Evolutionary conservation across 768 basidiomycete genomes (phyloP), one percentile per base, ranked within the genome.

Genomic region (Mycena capillaripes): DNA sequence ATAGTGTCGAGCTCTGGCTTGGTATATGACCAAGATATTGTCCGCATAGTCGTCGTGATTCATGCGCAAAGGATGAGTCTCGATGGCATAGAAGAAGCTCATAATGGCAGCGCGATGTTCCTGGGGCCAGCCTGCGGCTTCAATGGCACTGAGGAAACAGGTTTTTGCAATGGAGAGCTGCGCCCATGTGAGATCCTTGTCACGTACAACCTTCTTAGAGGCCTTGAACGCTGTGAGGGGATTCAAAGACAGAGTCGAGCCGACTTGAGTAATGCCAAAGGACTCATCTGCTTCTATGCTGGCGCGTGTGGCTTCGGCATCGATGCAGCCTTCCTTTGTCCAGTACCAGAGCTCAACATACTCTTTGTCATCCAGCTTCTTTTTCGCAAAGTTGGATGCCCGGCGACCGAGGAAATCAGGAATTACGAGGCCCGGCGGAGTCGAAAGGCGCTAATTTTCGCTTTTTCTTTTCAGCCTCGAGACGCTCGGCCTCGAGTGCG

Each of bases 121-220:
- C 14, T 57, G 7, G 27, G 69, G 68, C 75, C 77, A 73, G 0
- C 23, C 25, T 2, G 52, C 50, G 1, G 16, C 38, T 11, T n/a
- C 63, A 3, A 65, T 53, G 4, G 21, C 58, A 1, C 32, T 27
- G 7, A 77, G 52, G 16, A 71, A 32, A 16, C 14, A 25, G 9
- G 69, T 73, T 16, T 75, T 76, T 1, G 72, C 80, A 0, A 75
- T 32, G 0, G 73, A 30, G 27, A 81, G 75, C 6, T 81, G 75
- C 0, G 29, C 11, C 62, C 76, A 77, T 2, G 72, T 16, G 17
- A 81, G 74, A 1, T 77, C 48, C 2, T 74, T 62, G 70, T 81
- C 77, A 0, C 27, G 42, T 0, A 71, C 32, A 0, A 53, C 74
- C 5, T 72, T 60, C 7, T 27, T 40, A 0, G 78, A 81, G 0